Evolutionary conservation across 768 basidiomycete species (phyloP), one percentile per base, ranked within the genome.

Genomic region (Termitomyces sp.): DNA sequence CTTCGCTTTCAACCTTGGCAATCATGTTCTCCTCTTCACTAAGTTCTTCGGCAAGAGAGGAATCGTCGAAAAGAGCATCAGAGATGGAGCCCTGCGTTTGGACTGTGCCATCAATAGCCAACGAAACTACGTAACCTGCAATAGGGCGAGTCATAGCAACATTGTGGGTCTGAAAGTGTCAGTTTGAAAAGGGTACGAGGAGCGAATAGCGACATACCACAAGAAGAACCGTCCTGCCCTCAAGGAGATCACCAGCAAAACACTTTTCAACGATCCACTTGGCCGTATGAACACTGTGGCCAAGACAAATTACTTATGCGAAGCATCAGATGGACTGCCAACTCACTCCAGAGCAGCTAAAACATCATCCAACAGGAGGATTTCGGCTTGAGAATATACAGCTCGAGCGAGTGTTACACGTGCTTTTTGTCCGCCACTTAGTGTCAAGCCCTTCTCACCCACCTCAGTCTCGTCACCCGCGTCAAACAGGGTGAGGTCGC

Each of bases 191-290:
- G 23, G 22, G 15, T 25, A 23, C n/a, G 33, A 18, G 35, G 31
- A 39, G 20, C 9, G 23, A 54, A 15, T 5, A 20, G 41, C 25
- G 13, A 67, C 77, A 52, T 58, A 83, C 83, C 43, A 97, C 94
- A 22, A 98, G 77, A 42, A 98, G 77, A 46, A 96, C 73, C 0
- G 95, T 97, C 44, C 94, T 79, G 16, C 83, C 85, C n/a, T 73
- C 69, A 66, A 94, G 77, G 39, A 97, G 73, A 44, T 89, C 85
- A 7, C 95, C 94, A 58, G 80, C 76, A 20, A 98, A 74, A 62
- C 92, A 94, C 50, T 91, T 76, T 18, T 83, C 75, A 62, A 87
- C 88, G 42, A 98, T 81, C 70, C 91, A 89, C 59, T 87, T 83
- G 0, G 93, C 89, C 0, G 91, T 94, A 60, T 87, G 85, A 1